A percentile compares a stretch with the other conserved stretches of the same genome.
phyloP scores from a whole-genome alignment of 352 stramenopile genomes.

The Phytophthora pinifolia region DNA sequence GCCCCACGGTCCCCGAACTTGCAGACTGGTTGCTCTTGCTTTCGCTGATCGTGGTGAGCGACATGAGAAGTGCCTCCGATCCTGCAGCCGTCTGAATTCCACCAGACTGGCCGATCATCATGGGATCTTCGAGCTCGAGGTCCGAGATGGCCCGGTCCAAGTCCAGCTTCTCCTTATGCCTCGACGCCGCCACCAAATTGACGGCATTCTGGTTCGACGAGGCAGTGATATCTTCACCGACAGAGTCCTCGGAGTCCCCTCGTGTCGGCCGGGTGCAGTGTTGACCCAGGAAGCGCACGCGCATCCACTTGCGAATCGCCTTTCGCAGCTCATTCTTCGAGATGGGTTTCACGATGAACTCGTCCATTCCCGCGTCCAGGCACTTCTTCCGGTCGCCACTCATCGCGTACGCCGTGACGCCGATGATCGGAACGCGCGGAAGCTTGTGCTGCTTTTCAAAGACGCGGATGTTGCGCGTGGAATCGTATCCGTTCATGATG shows the following conservation, averaged over 20 bases:
- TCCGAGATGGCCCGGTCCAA: slow-evolving; percentile 80
- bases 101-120: slow-evolving; percentile 70
- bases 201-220: slow-evolving; percentile 39
- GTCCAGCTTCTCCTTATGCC: slow-evolving; percentile 77
- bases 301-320: slow-evolving; percentile 82
- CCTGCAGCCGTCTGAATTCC: slow-evolving; percentile 39
- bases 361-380: slow-evolving; percentile 82
- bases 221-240: slow-evolving; percentile 11
- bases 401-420: slow-evolving; percentile 86
- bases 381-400: slow-evolving; percentile 83
- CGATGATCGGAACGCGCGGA: slow-evolving; percentile 75
- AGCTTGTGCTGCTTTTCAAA: slow-evolving; percentile 73
- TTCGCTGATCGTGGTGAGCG: slow-evolving; percentile 57
- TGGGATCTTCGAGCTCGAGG: slow-evolving; percentile 82
- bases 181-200: slow-evolving; percentile 71
- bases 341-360: slow-evolving; percentile 88
- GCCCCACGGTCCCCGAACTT: slow-evolving; percentile 42
- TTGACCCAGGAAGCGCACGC: slow-evolving; percentile 61
- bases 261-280: slow-evolving; percentile 32
- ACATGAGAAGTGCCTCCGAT: slow-evolving; percentile 47
- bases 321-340: slow-evolving; percentile 61
- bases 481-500: slow-evolving; percentile 84
- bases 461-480: slow-evolving; percentile 66
- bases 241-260: slow-evolving; percentile 12
- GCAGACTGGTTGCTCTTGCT: slow-evolving; percentile 48